Evolutionary conservation across 78 protist species (phyloP), one percentile per base, ranked within the genome.

Genomic region (Dictyostelium purpureum): DNA sequence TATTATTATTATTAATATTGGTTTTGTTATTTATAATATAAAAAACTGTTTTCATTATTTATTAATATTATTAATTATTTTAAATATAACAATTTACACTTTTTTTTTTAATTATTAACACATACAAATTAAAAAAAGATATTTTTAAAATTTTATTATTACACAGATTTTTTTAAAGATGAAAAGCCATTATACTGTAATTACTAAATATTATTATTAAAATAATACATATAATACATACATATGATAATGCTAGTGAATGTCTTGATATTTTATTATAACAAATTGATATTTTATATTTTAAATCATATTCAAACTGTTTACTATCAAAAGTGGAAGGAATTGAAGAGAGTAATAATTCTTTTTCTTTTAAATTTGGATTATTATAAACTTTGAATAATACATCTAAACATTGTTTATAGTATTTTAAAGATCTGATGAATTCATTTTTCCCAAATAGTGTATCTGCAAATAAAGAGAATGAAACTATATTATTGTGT

Each of bases 241-340:
- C 92, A 61, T 85, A 73, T 21, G 80, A 40, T 4, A 85, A 16
- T 52, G 92, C 70, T 6, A 85, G 7, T 21, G 16, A 56, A 24
- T 47, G 11, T 73, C 71, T 85, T 24, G 42, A 45, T 16, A 40
- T 31, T 16, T 73, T 42, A 0, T 59, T 38, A 33, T 73, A 74
- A 73, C 92, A 85, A 4, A 59, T 11, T 45, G 92, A 77, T 33
- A 85, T 85, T 61, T 85, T 85, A 47, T 85, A 85, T 56, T 77
- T 77, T 7, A 85, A 14, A 10, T 85, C 92, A 38, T 73, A 66
- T 85, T 85, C 92, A 6, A 75, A 75, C 52, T 26, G 42, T 52
- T 75, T 75, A 42, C 28, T 59, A 28, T 38, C 79, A 45, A 45
- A 28, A 4, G 54, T 51, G 5, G n/a, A 1, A 19, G 16, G 76